Conservation (phyloP, 495 filamentous ascomycete genomes). For the Umbilicaria muhlenbergii region DNA sequence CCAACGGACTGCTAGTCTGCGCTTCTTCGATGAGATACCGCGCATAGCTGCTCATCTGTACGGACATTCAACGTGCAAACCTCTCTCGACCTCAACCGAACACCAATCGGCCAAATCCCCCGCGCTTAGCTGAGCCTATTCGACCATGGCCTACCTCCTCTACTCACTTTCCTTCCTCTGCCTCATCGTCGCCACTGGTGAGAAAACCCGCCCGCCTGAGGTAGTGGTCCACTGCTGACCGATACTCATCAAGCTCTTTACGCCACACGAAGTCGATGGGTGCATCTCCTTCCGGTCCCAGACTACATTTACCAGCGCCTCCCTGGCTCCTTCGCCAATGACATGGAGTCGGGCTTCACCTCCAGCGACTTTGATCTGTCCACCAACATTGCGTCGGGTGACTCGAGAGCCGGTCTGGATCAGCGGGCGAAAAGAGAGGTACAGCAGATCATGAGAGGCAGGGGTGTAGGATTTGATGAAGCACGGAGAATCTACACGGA, state of each 20-base stretch:
- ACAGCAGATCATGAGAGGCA: conserved; percentile 70
- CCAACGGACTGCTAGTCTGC: no score
- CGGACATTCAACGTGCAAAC: neutral
- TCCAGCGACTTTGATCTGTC: conserved; percentile 66
- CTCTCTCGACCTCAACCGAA: neutral
- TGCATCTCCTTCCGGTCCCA: conserved; percentile 38
- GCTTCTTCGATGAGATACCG: no score
- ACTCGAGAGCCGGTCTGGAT: conserved; percentile 68
- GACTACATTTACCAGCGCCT: conserved; percentile 58
- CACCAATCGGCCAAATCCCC: neutral
- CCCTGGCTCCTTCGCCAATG: conserved; percentile 54
- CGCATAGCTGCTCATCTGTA: no score
- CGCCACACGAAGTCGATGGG: conserved; percentile 65
- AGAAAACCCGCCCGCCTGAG: conserved; percentile 10
- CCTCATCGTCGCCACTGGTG: conserved; percentile 46
- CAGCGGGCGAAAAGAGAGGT: conserved; percentile 63
- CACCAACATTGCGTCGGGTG: conserved; percentile 61
- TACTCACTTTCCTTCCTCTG: conserved; percentile 53
- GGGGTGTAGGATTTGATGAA: conserved; percentile 72
- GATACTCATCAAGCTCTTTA: conserved; percentile 42
- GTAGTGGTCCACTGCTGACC: neutral
- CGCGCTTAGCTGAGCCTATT: neutral
- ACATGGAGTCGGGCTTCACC: conserved; percentile 74
- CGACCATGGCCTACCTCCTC: conserved; percentile 55
- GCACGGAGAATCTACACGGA: conserved; percentile 73